Percentiles rank a stretch among this genome's conserved stretches.
Conservation (phyloP, 495 filamentous ascomycete species). For the Saxophila tyrrhenica region DNA sequence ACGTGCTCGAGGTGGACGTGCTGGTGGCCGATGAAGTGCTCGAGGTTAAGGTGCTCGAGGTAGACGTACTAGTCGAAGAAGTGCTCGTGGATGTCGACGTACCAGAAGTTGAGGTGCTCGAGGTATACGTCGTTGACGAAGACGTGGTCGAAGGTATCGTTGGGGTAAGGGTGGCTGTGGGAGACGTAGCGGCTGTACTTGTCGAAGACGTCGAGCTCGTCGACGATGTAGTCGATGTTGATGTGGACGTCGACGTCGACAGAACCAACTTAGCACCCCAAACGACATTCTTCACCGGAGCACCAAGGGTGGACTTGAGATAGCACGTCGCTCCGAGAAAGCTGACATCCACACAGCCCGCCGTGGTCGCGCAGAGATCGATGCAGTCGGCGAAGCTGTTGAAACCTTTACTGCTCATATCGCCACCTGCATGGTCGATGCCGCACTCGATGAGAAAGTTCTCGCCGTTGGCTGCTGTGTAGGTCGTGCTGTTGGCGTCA, state of each 20-base stretch:
- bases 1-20: background rate
- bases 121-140: background rate
- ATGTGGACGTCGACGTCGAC: background rate
- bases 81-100: background rate
- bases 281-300: conserved; percentile 3
- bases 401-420: conserved; percentile 3
- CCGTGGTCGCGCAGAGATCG: conserved; percentile 7
- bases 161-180: background rate
- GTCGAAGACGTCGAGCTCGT: background rate
- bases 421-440: conserved; percentile 16
- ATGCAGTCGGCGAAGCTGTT: conserved; percentile 13
- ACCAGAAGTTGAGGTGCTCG: background rate
- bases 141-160: background rate
- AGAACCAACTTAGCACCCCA: conserved; percentile 5
- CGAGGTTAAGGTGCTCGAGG: background rate
- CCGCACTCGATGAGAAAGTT: conserved; percentile 15
- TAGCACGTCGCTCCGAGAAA: conserved; percentile 12
- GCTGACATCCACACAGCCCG: conserved; percentile 15
- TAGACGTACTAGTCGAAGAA: background rate
- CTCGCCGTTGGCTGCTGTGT: conserved; percentile 8
- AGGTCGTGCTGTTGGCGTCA: conserved; percentile 7
- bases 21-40: background rate
- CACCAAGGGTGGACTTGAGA: conserved; percentile 10
- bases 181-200: background rate
- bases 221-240: background rate